Base-by-base conservation (phyloP, 805 yeast species). In the Monosporozyma servazzii region DNA sequence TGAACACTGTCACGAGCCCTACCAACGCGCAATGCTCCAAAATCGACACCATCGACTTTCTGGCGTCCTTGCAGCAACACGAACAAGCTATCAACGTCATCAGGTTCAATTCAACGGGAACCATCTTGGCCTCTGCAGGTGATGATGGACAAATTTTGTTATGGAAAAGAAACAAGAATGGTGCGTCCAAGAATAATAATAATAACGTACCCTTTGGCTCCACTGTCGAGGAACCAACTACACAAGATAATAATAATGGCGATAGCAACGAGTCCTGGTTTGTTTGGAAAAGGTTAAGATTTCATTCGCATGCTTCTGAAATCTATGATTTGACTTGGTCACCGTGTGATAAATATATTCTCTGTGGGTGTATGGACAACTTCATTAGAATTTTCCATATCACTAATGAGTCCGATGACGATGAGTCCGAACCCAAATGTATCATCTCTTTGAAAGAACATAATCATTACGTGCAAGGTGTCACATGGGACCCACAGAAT, bases 31-130 rank as follows among this genome's bases (percentile, higher is more conserved):
- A 9, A 11, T 30, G 47, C 13, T 30, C 11, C 21, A 27, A 44
- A 17, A 44, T 42, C 4, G 71, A 71, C n/a, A 63, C 78, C 0
- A 85, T 89, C 17, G 85, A 82, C 54, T 91, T 89, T 65, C 71
- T 89, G 29, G 79, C 93, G 17, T 88, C 96, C 0, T 74, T 93
- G 48, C 68, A 84, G 3, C 89, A 88, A 59, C 99, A 93, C 64
- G 86, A 93, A 2, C 96, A 89, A 65, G 96, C 98, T 0, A 96
- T 93, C 20, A 93, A 93, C 63, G 90, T 81, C 33, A 96, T 88
- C 5, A 71, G 96, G 48, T 93, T 90, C 63, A 83, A 62, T 43
- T 81, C 84, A 2, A 68, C 66, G 2, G 96, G 96, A 1, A 74
- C 77, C 47, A 56, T 76, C 6, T 71, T 93, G 21, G 98, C 98